Evolutionary conservation across 352 stramenopile genomes (phyloP).

Genomic region (Phytopythium sindhum): DNA sequence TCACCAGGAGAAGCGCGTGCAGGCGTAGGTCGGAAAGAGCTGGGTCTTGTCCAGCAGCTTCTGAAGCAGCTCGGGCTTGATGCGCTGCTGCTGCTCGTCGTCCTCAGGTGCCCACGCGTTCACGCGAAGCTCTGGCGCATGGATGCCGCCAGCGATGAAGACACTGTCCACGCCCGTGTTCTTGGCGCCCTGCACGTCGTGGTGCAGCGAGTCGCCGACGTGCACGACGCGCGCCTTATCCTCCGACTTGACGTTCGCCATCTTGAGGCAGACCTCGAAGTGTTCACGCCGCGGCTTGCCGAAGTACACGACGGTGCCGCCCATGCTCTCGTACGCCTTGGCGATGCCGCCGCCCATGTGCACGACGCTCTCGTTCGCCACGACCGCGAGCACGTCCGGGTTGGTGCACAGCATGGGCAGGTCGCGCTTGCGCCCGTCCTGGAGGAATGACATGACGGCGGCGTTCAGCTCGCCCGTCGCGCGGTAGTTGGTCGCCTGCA

Average conservation of each 20-base stretch:
- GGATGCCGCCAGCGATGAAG: conserved; percentile 58
- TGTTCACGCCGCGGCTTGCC: conserved; percentile 80
- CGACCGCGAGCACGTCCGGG: conserved; percentile 79
- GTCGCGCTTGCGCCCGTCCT: conserved; percentile 38
- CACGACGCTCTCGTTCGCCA: conserved; percentile 52
- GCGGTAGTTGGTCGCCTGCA: conserved; percentile 40
- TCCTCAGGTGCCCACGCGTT: conserved; percentile 18
- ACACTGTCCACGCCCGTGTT: conserved; percentile 50
- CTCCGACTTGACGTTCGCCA: conserved; percentile 20
- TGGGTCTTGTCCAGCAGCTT: conserved; percentile 20
- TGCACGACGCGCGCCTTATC: conserved; percentile 42
- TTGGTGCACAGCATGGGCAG: conserved; percentile 86
- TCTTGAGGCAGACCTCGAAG: conserved; percentile 61
- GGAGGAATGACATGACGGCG: conserved; percentile 41
- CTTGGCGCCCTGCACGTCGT: conserved; percentile 56
- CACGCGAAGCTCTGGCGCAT: conserved; percentile 40
- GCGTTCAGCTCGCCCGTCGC: conserved; percentile 37
- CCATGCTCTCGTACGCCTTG: conserved; percentile 71
- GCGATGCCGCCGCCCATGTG: conserved; percentile 79
- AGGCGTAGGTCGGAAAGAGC: conserved; percentile 24
- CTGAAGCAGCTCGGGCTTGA: conserved; percentile 24
- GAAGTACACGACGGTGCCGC: conserved; percentile 73
- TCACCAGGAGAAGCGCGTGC: conserved; percentile 37
- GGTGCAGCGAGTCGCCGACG: conserved; percentile 65
- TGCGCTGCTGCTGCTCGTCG: conserved; percentile 18